A percentile compares a stretch with the other conserved stretches of the same genome.
These are phyloP conservation scores for Russula sp. DNA, from an alignment of 768 basidiomycete species.

Conservation along the genomic window DNA sequence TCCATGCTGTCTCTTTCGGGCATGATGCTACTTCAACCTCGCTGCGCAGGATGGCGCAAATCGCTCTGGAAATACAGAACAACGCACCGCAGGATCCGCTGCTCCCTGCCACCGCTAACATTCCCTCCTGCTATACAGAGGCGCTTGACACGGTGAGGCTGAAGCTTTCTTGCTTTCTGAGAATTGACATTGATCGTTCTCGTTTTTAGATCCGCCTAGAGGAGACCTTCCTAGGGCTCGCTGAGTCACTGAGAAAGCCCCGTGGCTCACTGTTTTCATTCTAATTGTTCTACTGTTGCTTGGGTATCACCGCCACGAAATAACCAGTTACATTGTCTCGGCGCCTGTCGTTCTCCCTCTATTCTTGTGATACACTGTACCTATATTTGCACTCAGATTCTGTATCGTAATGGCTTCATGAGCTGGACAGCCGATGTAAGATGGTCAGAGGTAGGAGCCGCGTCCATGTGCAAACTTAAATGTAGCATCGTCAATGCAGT, in stretches of 20 bases:
- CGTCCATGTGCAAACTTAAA: too few relatives aligned
- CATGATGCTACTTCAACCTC: slow-evolving; percentile 28
- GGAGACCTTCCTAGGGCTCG: slow-evolving; percentile 53
- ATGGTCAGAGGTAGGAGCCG: too few relatives aligned
- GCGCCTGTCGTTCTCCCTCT: background rate
- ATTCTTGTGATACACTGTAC: background rate
- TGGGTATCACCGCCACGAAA: background rate
- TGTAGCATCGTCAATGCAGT: too few relatives aligned
- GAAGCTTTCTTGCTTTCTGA: too few relatives aligned
- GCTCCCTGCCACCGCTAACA: slow-evolving; percentile 2
- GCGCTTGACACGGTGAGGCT: slow-evolving; percentile 30
- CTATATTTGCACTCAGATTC: background rate
- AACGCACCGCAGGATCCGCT: slow-evolving; percentile 38
- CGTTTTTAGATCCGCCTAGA: slow-evolving; percentile 45
- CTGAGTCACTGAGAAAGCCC: slow-evolving; percentile 52
- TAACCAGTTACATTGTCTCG: background rate
- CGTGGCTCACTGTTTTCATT: slow-evolving; percentile 38
- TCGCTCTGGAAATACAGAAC: slow-evolving; percentile 44
- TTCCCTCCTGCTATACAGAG: slow-evolving; percentile 37
- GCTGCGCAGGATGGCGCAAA: slow-evolving; percentile 46
- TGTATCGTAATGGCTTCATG: background rate
- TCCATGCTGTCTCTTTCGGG: slow-evolving; percentile 57
- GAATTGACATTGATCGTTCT: background rate
- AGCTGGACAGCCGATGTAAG: background rate
- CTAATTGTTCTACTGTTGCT: background rate